Evolutionary conservation across 225 moss, liverwort and hornwort species (phyloP), one percentile per base, ranked within the genome.

Genomic region (Physcomitrellopsis africana): DNA sequence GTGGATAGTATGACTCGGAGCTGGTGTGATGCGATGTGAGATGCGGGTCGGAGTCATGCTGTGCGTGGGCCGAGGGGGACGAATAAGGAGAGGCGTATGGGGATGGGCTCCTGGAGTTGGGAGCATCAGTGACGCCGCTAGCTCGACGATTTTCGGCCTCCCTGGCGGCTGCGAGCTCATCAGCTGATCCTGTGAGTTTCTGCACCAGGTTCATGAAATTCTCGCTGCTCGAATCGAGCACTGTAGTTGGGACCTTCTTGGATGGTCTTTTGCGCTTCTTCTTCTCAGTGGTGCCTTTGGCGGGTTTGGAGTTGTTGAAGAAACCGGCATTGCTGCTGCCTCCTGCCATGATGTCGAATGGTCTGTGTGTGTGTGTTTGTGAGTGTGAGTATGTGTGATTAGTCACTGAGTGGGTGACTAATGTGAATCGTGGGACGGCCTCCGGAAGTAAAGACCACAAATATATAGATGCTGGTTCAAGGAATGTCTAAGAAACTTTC

Each of bases 191-290:
- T 0, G 88, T 88, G 24, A 88, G 75, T 62, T 81, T 85, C 63
- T 88, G 88, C 71, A 88, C 88, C 29, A 76, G 58, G 67, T 85
- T 61, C 80, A 82, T 77, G 77, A 88, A 88, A 10, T 83, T 70
- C 0, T 75, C 78, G 63, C 82, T 82, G 75, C 66, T 82, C 5
- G 85, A 51, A 65, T 88, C 85, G 17, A 88, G 46, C 0, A 88
- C 76, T 1, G 85, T 88, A 20, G 85, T 85, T 1, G 88, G 85
- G 1, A 85, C 82, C 58, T 85, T 80, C 85, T 82, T 82, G 1
- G 88, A 81, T 0, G 88, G 77, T 14, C 88, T 58, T 69, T 73
- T 82, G 75, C 88, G 82, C 69, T 84, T 84, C 76, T 88, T 88
- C 77, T 80, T 83, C 76, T 81, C 84, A 3, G 73, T 52, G 14